Percentiles rank a stretch among this genome's conserved stretches.
Evolutionary conservation across 441 rosid genomes (phyloP).

Genomic region (Metrosideros polymorpha): DNA sequence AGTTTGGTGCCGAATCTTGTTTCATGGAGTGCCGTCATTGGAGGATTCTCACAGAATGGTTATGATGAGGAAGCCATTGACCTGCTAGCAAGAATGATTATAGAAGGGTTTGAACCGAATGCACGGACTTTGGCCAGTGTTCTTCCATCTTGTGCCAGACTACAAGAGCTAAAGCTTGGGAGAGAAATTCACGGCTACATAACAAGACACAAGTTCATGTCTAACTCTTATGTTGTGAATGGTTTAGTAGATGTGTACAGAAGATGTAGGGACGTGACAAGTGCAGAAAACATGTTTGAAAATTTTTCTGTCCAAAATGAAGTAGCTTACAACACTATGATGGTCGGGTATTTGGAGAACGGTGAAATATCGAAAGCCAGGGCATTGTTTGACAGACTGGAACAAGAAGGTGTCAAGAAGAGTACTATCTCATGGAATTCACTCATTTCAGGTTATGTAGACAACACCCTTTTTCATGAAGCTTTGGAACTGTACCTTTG

Average conservation of each 20-base stretch:
- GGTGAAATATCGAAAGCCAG: conserved; percentile 35
- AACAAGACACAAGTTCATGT: conserved; percentile 34
- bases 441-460: conserved; percentile 49
- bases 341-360: conserved; percentile 45
- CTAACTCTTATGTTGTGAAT: conserved; percentile 37
- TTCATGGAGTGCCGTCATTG: conserved; percentile 54
- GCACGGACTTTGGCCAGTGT: conserved; percentile 44
- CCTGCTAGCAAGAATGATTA: conserved; percentile 30
- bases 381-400: conserved; percentile 36
- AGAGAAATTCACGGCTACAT: conserved; percentile 46
- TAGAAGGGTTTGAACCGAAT: conserved; percentile 39
- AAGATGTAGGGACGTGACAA: conserved; percentile 46
- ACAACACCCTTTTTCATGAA: conserved; percentile 26
- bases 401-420: conserved; percentile 23
- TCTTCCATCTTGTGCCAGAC: conserved; percentile 59
- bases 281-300: conserved; percentile 37
- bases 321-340: conserved; percentile 47
- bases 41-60: conserved; percentile 49
- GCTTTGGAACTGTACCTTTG: conserved; percentile 29
- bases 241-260: conserved; percentile 51
- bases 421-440: conserved; percentile 55
- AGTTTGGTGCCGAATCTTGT: conserved; percentile 33
- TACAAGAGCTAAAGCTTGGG: conserved; percentile 28
- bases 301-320: conserved; percentile 30
- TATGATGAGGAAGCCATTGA: conserved; percentile 42